Conservation (phyloP, 352 stramenopile species). For the Phytophthora lateralis region DNA sequence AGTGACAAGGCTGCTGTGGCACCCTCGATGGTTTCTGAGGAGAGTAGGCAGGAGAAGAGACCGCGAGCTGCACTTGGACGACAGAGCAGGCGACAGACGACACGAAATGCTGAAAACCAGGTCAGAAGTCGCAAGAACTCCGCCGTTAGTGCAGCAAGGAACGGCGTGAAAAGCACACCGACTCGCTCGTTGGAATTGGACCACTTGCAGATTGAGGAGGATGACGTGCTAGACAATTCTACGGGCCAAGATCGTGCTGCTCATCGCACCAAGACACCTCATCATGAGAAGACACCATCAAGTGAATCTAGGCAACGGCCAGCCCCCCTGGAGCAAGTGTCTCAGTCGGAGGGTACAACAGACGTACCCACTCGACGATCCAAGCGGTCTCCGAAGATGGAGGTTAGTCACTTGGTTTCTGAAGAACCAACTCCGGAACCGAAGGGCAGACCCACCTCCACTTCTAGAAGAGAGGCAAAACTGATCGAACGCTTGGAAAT, state of each 20-base stretch:
- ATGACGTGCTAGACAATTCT: slow-evolving; percentile 8
- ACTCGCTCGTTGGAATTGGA: slow-evolving; percentile 5
- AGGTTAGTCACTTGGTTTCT: slow-evolving; percentile 34
- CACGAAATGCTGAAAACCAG: slow-evolving; percentile 11
- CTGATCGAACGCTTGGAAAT: slow-evolving; percentile 34
- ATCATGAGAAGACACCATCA: slow-evolving; percentile 3
- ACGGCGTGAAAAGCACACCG: slow-evolving; percentile 7
- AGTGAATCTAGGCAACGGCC: slow-evolving; percentile 14
- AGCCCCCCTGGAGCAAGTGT: slow-evolving; percentile 14
- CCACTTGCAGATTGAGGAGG: slow-evolving; percentile 7
- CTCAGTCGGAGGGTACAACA: slow-evolving; percentile 11
- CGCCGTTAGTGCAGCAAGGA: not conserved
- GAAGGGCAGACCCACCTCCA: slow-evolving; percentile 10
- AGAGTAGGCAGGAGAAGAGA: slow-evolving; percentile 5
- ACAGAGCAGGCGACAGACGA: slow-evolving; percentile 2
- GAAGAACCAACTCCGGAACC: slow-evolving; percentile 2
- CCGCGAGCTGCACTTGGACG: not conserved
- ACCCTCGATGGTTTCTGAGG: slow-evolving; percentile 2
- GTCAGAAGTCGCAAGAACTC: not conserved
- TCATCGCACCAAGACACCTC: not conserved
- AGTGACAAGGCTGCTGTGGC: slow-evolving; percentile 1
- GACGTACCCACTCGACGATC: slow-evolving; percentile 15
- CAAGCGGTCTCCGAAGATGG: slow-evolving; percentile 35
- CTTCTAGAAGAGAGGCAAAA: slow-evolving; percentile 11
- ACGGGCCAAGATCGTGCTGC: not conserved